Conservation (phyloP, 306 rosid genomes). For the Hippophae tibetana region DNA sequence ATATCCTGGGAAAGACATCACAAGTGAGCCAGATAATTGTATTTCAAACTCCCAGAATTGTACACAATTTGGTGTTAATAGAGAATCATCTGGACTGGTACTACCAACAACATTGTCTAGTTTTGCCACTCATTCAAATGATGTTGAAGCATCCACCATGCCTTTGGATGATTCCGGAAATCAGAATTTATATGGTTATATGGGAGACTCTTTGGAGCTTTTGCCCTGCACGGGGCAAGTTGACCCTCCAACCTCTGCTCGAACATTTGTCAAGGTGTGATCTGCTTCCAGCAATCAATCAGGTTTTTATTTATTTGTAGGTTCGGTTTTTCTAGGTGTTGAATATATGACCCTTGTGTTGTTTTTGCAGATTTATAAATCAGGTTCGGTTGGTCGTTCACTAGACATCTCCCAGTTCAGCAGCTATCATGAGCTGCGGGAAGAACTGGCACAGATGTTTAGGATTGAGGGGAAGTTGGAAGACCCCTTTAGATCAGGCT, state of each 20-base stretch:
- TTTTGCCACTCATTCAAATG: conserved; percentile 39
- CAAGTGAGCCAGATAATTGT: conserved; percentile 38
- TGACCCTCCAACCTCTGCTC: conserved; percentile 51
- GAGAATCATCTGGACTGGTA: conserved; percentile 79
- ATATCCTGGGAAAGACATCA: conserved; percentile 44
- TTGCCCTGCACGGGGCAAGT: conserved; percentile 56
- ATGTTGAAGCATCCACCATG: conserved; percentile 46
- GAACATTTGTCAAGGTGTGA: conserved; percentile 66
- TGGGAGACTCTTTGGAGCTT: conserved; percentile 63
- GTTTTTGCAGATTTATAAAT: conserved; percentile 57
- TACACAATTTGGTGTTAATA: conserved; percentile 61
- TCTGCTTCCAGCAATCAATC: conserved; percentile 5
- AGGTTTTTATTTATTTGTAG: conserved; percentile 5
- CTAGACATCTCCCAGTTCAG: conserved; percentile 85
- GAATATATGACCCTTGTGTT: conserved; percentile 19
- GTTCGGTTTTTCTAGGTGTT: conserved; percentile 5
- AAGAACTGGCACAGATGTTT: conserved; percentile 85
- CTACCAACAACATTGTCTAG: conserved; percentile 56
- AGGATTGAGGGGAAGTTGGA: conserved; percentile 85
- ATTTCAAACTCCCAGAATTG: conserved; percentile 53
- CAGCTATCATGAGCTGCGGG: conserved; percentile 87
- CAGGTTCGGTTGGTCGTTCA: conserved; percentile 87
- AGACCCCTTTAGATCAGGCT: conserved; percentile 98
- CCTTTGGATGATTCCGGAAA: conserved; percentile 59
- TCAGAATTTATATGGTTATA: conserved; percentile 47